These are phyloP conservation scores for Amylostereum areolatum DNA, from an alignment of 1,284 basidiomycete genomes.

Conservation along the genomic window DNA sequence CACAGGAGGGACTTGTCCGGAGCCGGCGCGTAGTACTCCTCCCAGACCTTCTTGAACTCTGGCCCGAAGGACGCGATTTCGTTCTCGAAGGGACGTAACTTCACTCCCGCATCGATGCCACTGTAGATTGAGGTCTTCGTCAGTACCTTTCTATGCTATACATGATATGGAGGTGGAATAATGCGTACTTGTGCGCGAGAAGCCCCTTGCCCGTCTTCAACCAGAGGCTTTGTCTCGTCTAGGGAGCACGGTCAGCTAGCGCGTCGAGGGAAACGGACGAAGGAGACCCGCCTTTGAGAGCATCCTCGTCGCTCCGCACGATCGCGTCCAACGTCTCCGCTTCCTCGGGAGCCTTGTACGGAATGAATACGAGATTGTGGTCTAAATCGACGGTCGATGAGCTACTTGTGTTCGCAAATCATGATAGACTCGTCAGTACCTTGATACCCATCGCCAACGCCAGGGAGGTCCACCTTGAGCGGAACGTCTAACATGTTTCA, in stretches of 20 bases:
- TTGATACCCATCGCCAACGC: constrained; percentile 51
- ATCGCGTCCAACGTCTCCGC: constrained; percentile 14
- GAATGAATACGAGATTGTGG: constrained; percentile 13
- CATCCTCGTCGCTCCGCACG: constrained; percentile 7
- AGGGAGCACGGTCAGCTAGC: too few species aligned
- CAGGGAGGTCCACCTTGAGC: constrained; percentile 44
- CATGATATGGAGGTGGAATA: too few species aligned
- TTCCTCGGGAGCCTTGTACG: constrained; percentile 11
- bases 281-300: constrained; percentile 7
- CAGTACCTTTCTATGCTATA: too few species aligned
- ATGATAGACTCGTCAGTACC: constrained; percentile 24
- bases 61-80: constrained; percentile 40
- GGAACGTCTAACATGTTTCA: constrained; percentile 35
- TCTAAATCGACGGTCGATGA: constrained; percentile 4
- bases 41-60: constrained; percentile 37
- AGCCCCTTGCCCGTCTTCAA: constrained; percentile 36
- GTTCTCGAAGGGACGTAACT: constrained; percentile 36
- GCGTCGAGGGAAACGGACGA: neutral
- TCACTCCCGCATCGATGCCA: constrained; percentile 38
- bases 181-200: constrained; percentile 42
- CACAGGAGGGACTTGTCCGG: constrained; percentile 45
- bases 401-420: neutral
- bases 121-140: constrained; percentile 17
- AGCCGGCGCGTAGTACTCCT: constrained; percentile 32
- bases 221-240: constrained; percentile 28